phyloP scores from a whole-genome alignment of 31 red algal genomes.

The Odonthalia washingtoniensis region DNA sequence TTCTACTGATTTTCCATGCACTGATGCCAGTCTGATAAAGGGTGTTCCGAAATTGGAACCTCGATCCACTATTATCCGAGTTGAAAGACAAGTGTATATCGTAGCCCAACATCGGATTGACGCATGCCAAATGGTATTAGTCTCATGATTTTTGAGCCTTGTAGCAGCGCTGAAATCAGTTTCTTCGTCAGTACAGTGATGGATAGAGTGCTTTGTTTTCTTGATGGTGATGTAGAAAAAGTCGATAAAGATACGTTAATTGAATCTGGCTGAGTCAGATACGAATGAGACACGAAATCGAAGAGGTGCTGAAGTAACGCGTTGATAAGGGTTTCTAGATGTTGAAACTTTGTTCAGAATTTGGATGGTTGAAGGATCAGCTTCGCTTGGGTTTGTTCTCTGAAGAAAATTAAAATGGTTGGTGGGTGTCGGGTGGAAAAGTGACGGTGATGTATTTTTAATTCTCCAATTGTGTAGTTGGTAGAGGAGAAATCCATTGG shows the following conservation, averaged over 20 bases:
- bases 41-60: neutral
- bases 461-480: no score
- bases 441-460: no score
- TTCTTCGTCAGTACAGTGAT: no score
- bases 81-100: constrained; percentile 34
- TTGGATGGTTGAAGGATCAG: neutral
- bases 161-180: constrained; percentile 17
- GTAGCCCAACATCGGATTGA: neutral
- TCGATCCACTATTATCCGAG: constrained; percentile 52
- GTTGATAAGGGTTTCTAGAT: constrained; percentile 33
- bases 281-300: constrained; percentile 34
- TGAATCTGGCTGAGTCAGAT: constrained; percentile 2
- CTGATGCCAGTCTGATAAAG: constrained; percentile 16
- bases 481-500: no score
- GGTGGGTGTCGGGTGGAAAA: no score
- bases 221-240: no score
- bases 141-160: constrained; percentile 2
- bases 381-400: neutral
- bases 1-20: neutral
- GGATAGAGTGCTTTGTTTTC: no score
- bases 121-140: neutral
- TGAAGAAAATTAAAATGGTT: constrained; percentile 13
- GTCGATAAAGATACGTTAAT: no score
- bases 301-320: constrained; percentile 1
- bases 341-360: neutral